Evolutionary conservation across 495 filamentous ascomycete genomes (phyloP).

Genomic region (Hyaloscypha bicolor): DNA sequence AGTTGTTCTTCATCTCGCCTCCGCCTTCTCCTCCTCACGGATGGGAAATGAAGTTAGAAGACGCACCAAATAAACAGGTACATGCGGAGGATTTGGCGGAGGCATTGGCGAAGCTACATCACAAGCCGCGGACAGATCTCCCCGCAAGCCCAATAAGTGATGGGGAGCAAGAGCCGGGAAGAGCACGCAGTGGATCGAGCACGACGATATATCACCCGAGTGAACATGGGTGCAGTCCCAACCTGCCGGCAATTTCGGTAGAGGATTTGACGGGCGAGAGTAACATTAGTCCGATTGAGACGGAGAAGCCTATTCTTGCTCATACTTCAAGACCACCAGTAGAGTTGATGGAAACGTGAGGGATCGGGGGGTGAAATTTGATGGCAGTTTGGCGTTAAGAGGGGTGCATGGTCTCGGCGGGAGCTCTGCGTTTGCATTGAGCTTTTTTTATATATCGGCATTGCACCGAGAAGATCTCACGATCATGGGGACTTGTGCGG

Average conservation of each 20-base stretch:
- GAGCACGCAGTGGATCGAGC: conserved; percentile 51
- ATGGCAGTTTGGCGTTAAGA: conserved; percentile 3
- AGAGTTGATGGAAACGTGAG: conserved; percentile 71
- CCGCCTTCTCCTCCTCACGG: conserved; percentile 90
- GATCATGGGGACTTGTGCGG: neutral
- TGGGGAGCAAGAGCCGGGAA: conserved; percentile 19
- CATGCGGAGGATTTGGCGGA: conserved; percentile 86
- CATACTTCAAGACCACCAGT: conserved; percentile 88
- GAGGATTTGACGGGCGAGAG: conserved; percentile 78
- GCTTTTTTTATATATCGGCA: conserved; percentile 4
- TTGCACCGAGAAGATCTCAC: conserved; percentile 9
- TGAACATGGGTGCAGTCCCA: conserved; percentile 73
- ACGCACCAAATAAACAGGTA: conserved; percentile 90
- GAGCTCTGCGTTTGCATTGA: conserved; percentile 23
- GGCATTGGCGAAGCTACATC: conserved; percentile 71
- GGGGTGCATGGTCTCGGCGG: neutral
- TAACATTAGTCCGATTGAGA: conserved; percentile 47
- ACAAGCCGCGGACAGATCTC: conserved; percentile 34
- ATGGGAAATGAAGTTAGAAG: conserved; percentile 89
- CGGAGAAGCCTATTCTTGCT: conserved; percentile 58
- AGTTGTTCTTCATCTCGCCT: conserved; percentile 96
- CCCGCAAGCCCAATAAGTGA: conserved; percentile 30
- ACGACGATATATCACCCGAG: conserved; percentile 77
- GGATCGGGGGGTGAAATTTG: neutral
- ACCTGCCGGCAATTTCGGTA: conserved; percentile 86